These are phyloP conservation scores for Melanogaster broomeanus DNA, from an alignment of 768 basidiomycete species.

Conservation along the genomic window DNA sequence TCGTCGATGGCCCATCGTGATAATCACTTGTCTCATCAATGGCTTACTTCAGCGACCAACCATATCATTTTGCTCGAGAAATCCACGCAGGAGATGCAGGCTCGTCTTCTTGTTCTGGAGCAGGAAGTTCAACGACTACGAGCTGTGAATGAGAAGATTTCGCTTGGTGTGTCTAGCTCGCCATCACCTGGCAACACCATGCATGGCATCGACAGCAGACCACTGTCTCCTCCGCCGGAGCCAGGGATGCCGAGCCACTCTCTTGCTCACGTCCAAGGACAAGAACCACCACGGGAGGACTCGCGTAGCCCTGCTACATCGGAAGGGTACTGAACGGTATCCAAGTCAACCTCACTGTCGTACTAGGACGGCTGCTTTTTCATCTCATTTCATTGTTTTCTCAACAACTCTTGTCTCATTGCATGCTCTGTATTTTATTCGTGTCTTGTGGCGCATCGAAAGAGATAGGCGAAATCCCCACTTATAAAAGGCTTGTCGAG, in stretches of 20 bases:
- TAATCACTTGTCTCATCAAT: constrained; percentile 11
- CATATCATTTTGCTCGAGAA: constrained; percentile 76
- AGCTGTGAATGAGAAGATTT: constrained; percentile 81
- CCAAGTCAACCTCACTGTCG: constrained; percentile 19
- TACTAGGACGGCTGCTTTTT: constrained; percentile 35
- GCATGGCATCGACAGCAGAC: constrained; percentile 45
- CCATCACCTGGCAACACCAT: constrained; percentile 54
- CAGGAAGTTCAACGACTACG: constrained; percentile 71
- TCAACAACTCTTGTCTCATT: constrained; percentile 33
- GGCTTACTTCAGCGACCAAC: constrained; percentile 59
- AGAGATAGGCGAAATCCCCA: constrained; percentile 18
- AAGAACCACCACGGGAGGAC: constrained; percentile 63
- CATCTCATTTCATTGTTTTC: constrained; percentile 35
- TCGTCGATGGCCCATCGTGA: constrained; percentile 5
- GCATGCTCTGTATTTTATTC: constrained; percentile 36
- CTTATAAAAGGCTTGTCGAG: constrained; percentile 27
- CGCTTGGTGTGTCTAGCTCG: constrained; percentile 58
- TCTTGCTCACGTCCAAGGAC: constrained; percentile 57
- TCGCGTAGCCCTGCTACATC: constrained; percentile 45
- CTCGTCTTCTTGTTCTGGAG: constrained; percentile 65
- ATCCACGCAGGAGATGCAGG: constrained; percentile 69
- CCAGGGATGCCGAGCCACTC: constrained; percentile 46
- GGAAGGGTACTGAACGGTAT: constrained; percentile 29
- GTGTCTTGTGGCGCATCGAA: constrained; percentile 24
- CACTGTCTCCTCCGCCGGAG: constrained; percentile 69